A percentile compares a stretch with the other conserved stretches of the same genome.
These are phyloP conservation scores for Zymoseptoria pseudotritici DNA, from an alignment of 2,329 filamentous ascomycete species.

Conservation along the genomic window DNA sequence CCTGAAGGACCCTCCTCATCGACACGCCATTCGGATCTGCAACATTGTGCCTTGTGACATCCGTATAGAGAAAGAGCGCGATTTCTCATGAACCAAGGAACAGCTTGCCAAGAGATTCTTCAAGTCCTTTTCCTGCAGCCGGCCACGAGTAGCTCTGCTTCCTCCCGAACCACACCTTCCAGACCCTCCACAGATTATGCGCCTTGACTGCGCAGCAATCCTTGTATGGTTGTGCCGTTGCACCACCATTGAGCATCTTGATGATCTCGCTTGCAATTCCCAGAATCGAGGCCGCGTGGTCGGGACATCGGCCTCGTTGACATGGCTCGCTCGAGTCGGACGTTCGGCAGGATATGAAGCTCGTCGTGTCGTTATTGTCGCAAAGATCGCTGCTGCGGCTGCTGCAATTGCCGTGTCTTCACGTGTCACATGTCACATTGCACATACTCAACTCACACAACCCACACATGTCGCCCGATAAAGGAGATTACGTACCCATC, in stretches of 20 bases:
- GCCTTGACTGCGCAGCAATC: background rate
- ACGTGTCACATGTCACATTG: background rate
- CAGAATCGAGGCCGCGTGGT: background rate
- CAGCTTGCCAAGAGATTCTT: background rate
- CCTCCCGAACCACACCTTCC: background rate
- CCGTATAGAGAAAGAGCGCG: slow-evolving; percentile 1
- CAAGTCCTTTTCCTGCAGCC: background rate
- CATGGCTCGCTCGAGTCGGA: background rate
- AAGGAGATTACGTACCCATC: slow-evolving; percentile 64
- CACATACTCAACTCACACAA: slow-evolving; percentile 5
- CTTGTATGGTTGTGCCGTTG: background rate
- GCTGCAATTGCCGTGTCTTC: background rate
- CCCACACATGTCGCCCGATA: slow-evolving; percentile 2
- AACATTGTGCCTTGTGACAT: slow-evolving; percentile 17
- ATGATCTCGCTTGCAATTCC: background rate
- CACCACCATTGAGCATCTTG: background rate
- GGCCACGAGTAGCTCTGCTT: background rate
- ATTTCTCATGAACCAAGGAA: background rate
- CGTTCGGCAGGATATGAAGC: background rate
- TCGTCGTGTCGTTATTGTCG: background rate
- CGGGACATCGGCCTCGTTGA: background rate
- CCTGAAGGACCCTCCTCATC: slow-evolving; percentile 3
- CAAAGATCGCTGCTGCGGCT: background rate
- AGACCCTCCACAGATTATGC: background rate
- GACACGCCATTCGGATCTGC: slow-evolving; percentile 6